These are phyloP conservation scores for Metschnikowia cubensis DNA, from an alignment of 805 yeast genomes.

Conservation along the genomic window DNA sequence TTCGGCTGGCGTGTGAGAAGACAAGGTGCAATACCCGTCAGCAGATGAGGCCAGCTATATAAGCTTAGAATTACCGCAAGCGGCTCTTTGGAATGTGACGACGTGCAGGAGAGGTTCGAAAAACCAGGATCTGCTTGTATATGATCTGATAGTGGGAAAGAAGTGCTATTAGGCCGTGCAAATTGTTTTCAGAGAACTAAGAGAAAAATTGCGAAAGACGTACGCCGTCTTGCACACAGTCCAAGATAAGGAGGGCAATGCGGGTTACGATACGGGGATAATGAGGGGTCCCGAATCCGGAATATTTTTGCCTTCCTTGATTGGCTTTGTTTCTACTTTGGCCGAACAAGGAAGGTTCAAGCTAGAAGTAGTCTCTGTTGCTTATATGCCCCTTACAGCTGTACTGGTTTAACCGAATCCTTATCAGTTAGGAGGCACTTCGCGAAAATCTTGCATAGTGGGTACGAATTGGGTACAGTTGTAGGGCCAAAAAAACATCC, in stretches of 20 bases:
- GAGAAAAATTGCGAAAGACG: slow-evolving; percentile 4
- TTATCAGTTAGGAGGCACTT: slow-evolving; percentile 5
- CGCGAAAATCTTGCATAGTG: slow-evolving; percentile 4
- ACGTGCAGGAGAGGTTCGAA: neutral
- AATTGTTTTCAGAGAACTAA: slow-evolving; percentile 4
- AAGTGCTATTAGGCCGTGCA: neutral
- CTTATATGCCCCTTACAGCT: neutral
- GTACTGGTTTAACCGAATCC: neutral
- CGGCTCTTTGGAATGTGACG: neutral
- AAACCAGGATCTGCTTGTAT: neutral
- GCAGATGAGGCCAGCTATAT: neutral
- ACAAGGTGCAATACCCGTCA: neutral
- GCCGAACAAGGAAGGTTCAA: neutral
- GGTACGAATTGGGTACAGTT: neutral
- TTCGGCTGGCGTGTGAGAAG: neutral
- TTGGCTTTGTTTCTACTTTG: too few relatives aligned
- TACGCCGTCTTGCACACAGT: neutral
- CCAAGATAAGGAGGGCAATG: slow-evolving; percentile 2
- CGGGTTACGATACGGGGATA: neutral
- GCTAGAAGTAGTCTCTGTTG: neutral
- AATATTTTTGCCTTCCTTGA: too few relatives aligned
- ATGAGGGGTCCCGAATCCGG: neutral
- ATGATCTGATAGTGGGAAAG: neutral
- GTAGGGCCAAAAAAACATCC: neutral
- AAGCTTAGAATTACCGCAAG: neutral